Evolutionary conservation across 805 yeast genomes (phyloP), one percentile per base, ranked within the genome.

Genomic region (Candida nitratophila): DNA sequence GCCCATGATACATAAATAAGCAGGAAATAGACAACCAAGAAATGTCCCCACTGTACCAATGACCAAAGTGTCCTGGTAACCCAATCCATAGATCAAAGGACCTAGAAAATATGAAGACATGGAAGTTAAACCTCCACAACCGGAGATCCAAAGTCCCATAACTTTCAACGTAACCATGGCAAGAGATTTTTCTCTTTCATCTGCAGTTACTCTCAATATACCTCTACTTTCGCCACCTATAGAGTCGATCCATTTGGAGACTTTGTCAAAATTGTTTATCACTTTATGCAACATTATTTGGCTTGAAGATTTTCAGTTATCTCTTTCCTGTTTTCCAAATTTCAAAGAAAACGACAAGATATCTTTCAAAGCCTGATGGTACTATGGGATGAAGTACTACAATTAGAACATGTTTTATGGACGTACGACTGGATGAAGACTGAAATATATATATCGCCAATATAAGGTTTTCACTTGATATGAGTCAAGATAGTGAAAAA

Each of bases 101-200:
- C 95, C 93, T 39, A 86, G 64, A 44, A 84, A 78, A 56, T 76
- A 88, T 1, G 93, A 78, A 1, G 95, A 83, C 89, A 88, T 85
- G 1, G 96, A 86, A 2, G 95, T 82, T n/a, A 88, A 66, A 0
- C 95, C 89, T 42, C 95, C 95, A 46, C 90, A 76, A 0, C 91
- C 96, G 35, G 90, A 80, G 15, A 86, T 56, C 96, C 96, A 88
- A 37, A 87, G 71, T 2, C 93, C 89, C 12, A 74, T 61, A 16
- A 86, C 86, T 15, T 73, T 67, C 5, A 73, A 31, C 8, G 57
- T 44, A 0, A 56, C 45, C 17, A 44, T 44, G 14, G 9, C 19
- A 5, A 53, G 30, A 15, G 54, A 47, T 1, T 45, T 39, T 27
- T 55, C 44, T 33, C 69, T 52, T 41, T 83, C 86, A 48, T 79